Evolutionary conservation across 768 basidiomycete species (phyloP).

Genomic region (Auriscalpium vulgare): DNA sequence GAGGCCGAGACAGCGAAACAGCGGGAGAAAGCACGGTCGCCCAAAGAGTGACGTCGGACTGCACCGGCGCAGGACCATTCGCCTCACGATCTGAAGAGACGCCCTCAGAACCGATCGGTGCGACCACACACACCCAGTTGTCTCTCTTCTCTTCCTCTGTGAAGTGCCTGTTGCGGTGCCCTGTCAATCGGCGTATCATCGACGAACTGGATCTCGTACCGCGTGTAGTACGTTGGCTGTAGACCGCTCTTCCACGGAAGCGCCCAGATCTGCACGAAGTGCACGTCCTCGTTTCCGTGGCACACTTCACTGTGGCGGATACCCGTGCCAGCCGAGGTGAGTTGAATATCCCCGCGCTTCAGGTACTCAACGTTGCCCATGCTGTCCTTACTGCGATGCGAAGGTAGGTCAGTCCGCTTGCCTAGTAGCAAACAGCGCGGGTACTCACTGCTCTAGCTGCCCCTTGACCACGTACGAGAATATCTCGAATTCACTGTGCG

Average conservation of each 20-base stretch:
- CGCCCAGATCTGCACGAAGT: constrained; percentile 72
- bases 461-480: constrained; percentile 82
- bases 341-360: constrained; percentile 82
- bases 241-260: constrained; percentile 41
- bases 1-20: constrained; percentile 19
- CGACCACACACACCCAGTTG: constrained; percentile 67
- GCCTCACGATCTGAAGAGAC: constrained; percentile 53
- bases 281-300: constrained; percentile 37
- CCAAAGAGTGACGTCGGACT: constrained; percentile 55
- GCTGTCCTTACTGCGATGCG: constrained; percentile 62
- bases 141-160: constrained; percentile 74
- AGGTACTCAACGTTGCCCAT: constrained; percentile 89
- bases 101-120: constrained; percentile 50
- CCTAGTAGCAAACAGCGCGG: not conserved
- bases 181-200: not conserved
- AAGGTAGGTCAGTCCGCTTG: not conserved
- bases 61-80: constrained; percentile 67
- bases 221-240: constrained; percentile 77
- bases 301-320: constrained; percentile 75
- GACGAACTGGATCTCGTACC: constrained; percentile 27
- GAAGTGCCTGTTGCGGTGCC: constrained; percentile 44
- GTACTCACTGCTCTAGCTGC: constrained; percentile 69
- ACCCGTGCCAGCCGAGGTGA: constrained; percentile 89
- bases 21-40: constrained; percentile 54
- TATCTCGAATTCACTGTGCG: constrained; percentile 83